phyloP scores from a whole-genome alignment of 2,329 filamentous ascomycete genomes.

The Huntiella abstrusa region DNA sequence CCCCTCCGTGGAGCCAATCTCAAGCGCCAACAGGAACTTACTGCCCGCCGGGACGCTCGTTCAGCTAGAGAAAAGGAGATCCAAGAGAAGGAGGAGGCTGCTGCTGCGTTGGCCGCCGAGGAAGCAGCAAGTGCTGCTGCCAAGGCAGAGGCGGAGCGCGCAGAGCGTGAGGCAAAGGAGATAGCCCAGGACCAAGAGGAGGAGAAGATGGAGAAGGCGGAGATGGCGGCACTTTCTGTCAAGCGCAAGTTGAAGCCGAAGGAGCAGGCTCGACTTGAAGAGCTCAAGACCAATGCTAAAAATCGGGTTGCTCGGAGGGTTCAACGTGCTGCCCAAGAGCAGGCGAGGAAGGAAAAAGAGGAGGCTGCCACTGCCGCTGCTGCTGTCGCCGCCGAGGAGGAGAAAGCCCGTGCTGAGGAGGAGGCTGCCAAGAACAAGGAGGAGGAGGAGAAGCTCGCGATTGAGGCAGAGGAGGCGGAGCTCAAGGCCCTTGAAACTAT shows the following conservation, averaged over 20 bases:
- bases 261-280: constrained; percentile 10
- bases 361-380: constrained; percentile 14
- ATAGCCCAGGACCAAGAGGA: neutral
- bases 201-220: constrained; percentile 3
- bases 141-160: constrained; percentile 15
- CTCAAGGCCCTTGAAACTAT: constrained; percentile 3
- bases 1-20: neutral
- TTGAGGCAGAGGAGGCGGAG: constrained; percentile 9
- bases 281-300: constrained; percentile 16
- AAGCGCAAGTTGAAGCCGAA: constrained; percentile 8
- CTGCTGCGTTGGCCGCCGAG: constrained; percentile 16
- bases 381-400: constrained; percentile 11
- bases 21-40: constrained; percentile 3
- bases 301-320: too few species aligned
- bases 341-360: constrained; percentile 16
- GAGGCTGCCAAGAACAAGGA: constrained; percentile 1
- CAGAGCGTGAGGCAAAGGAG: neutral
- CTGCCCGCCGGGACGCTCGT: constrained; percentile 12
- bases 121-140: constrained; percentile 18
- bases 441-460: constrained; percentile 3
- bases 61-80: constrained; percentile 15
- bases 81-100: constrained; percentile 1
- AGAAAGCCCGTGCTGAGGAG: constrained; percentile 13
- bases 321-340: neutral
- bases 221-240: neutral